These are phyloP conservation scores for Cephaloascus albidus DNA, from an alignment of 805 yeast genomes.

Conservation along the genomic window DNA sequence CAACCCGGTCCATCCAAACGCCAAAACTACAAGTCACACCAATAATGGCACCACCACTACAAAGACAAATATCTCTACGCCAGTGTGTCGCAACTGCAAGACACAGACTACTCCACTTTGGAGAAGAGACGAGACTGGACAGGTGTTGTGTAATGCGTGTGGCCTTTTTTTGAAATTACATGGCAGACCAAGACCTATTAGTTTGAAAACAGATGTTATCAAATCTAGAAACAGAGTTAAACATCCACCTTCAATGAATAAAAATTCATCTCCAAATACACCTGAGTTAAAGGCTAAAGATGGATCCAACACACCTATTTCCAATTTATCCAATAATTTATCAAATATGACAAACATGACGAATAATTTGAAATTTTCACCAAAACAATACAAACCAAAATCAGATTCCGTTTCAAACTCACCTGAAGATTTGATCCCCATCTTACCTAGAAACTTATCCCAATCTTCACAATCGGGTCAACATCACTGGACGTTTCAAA, in stretches of 20 bases:
- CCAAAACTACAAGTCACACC: conserved; percentile 49
- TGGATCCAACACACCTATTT: conserved; percentile 6
- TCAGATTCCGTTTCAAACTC: conserved; percentile 1
- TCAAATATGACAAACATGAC: neutral
- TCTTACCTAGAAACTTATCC: neutral
- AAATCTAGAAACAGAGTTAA: conserved; percentile 83
- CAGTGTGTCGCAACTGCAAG: conserved; percentile 82
- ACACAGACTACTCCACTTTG: conserved; percentile 78
- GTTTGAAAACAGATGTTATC: conserved; percentile 85
- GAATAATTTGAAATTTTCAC: conserved; percentile 15
- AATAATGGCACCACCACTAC: conserved; percentile 57
- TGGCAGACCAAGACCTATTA: conserved; percentile 87
- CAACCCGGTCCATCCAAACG: conserved; percentile 47
- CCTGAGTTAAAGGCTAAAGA: conserved; percentile 50
- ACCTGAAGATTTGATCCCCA: conserved; percentile 2
- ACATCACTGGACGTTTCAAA: conserved; percentile 1
- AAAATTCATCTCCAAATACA: conserved; percentile 38
- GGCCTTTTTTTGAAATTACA: conserved; percentile 84
- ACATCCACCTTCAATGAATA: conserved; percentile 24
- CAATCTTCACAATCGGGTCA: conserved; percentile 1
- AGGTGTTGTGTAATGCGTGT: conserved; percentile 90
- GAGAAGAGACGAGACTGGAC: conserved; percentile 76
- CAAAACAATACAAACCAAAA: conserved; percentile 25
- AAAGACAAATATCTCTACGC: conserved; percentile 50
- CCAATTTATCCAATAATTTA: neutral